Percentiles rank a stretch among this genome's conserved stretches.
phyloP scores from a whole-genome alignment of 495 filamentous ascomycete species.

The Xylaria sp. region DNA sequence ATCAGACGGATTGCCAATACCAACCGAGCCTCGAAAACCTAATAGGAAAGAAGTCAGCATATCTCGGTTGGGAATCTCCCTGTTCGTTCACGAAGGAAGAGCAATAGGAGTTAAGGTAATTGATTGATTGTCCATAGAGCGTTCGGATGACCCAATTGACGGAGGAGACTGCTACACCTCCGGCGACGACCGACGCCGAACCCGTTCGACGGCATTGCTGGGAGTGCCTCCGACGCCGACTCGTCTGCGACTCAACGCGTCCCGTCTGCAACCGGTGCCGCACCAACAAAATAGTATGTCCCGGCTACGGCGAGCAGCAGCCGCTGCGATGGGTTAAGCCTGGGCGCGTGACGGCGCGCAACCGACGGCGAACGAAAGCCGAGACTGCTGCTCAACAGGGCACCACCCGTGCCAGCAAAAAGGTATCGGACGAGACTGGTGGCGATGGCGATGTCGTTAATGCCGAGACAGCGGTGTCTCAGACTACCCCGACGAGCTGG shows the following conservation, averaged over 20 bases:
- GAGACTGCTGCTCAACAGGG: not conserved
- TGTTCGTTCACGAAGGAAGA: not conserved
- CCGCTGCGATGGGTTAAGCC: conserved; percentile 44
- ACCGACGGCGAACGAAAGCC: conserved; percentile 14
- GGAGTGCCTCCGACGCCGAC: conserved; percentile 48
- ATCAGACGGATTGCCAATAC: not conserved
- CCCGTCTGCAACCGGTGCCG: conserved; percentile 43
- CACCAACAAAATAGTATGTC: conserved; percentile 37
- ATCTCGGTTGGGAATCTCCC: not conserved
- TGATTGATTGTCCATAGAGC: not conserved
- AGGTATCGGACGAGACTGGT: not conserved
- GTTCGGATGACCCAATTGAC: not conserved
- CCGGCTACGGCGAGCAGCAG: conserved; percentile 41
- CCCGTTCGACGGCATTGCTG: conserved; percentile 41
- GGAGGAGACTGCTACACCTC: not conserved
- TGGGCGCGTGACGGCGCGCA: conserved; percentile 38
- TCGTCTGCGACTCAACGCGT: conserved; percentile 44
- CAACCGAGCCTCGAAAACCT: not conserved
- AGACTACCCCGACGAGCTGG: not conserved
- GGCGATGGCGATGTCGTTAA: not conserved
- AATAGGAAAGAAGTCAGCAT: not conserved
- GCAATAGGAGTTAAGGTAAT: no score
- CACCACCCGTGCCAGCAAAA: not conserved
- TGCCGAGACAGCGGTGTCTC: not conserved
- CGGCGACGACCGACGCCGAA: not conserved